phyloP scores from a whole-genome alignment of 2,329 filamentous ascomycete species.

The Monosporascus cannonballus region DNA sequence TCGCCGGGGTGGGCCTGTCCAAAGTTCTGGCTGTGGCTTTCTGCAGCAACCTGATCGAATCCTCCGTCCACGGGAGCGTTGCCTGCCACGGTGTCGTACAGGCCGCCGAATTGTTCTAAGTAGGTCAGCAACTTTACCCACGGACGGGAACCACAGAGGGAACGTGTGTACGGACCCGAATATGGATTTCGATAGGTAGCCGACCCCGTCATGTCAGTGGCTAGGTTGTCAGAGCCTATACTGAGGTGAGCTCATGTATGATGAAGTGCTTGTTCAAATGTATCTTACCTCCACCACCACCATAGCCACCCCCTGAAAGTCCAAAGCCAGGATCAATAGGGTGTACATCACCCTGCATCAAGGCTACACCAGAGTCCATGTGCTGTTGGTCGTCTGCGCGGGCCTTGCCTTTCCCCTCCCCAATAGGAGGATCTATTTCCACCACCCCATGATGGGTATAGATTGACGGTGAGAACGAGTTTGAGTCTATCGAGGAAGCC shows the following conservation, averaged over 20 bases:
- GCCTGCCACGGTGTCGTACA: constrained; percentile 9
- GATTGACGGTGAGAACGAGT: constrained; percentile 7
- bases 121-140: background rate
- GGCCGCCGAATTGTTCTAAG: background rate
- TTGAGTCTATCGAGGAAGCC: constrained; percentile 2
- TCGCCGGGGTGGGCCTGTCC: constrained; percentile 11
- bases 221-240: background rate
- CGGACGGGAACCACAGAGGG: background rate
- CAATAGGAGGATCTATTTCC: constrained; percentile 5
- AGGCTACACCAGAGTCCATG: constrained; percentile 4
- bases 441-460: constrained; percentile 15
- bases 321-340: constrained; percentile 2
- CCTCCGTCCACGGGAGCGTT: constrained; percentile 6
- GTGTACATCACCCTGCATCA: constrained; percentile 1
- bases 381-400: constrained; percentile 2
- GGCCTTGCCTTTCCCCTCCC: constrained; percentile 18
- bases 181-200: background rate
- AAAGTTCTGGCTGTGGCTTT: constrained; percentile 13
- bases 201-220: background rate
- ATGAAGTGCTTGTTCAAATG: background rate
- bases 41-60: constrained; percentile 16
- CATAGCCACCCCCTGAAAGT: background rate
- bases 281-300: background rate
- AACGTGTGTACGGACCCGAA: background rate
- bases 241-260: background rate